phyloP scores from a whole-genome alignment of 108 stramenopile species.

The Skeletonema marinoi region DNA sequence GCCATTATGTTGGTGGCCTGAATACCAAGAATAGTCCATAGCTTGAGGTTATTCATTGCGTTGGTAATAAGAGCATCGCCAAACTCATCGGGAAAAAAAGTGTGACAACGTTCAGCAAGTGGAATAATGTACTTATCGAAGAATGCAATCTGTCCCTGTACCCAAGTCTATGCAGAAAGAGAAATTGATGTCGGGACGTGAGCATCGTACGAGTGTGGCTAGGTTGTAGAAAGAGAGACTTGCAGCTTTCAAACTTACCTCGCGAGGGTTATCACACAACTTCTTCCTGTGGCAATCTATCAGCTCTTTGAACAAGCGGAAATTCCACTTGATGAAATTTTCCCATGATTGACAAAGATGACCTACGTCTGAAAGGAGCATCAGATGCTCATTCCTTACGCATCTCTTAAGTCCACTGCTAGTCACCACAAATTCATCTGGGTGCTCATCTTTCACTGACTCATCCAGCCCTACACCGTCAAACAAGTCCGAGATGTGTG shows the following conservation, averaged over 20 bases:
- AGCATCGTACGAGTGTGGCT: neutral
- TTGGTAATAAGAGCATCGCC: neutral
- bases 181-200: neutral
- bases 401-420: conserved; percentile 16
- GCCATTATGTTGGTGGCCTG: neutral
- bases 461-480: conserved; percentile 4
- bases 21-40: conserved; percentile 17
- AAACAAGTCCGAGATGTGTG: conserved; percentile 18
- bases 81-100: conserved; percentile 19
- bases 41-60: conserved; percentile 12
- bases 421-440: conserved; percentile 29
- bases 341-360: conserved; percentile 59
- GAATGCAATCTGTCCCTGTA: conserved; percentile 47
- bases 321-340: conserved; percentile 57
- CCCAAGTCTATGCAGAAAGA: conserved; percentile 21
- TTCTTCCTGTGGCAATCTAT: conserved; percentile 19
- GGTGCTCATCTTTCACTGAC: conserved; percentile 12
- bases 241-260: neutral
- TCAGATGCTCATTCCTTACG: conserved; percentile 48
- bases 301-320: conserved; percentile 52
- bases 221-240: neutral
- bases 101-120: conserved; percentile 13
- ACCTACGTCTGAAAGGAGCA: conserved; percentile 48
- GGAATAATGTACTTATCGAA: conserved; percentile 46
- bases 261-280: conserved; percentile 29